Evolutionary conservation across 306 rosid species (phyloP), one percentile per base, ranked within the genome.

Genomic region (Senna tora): DNA sequence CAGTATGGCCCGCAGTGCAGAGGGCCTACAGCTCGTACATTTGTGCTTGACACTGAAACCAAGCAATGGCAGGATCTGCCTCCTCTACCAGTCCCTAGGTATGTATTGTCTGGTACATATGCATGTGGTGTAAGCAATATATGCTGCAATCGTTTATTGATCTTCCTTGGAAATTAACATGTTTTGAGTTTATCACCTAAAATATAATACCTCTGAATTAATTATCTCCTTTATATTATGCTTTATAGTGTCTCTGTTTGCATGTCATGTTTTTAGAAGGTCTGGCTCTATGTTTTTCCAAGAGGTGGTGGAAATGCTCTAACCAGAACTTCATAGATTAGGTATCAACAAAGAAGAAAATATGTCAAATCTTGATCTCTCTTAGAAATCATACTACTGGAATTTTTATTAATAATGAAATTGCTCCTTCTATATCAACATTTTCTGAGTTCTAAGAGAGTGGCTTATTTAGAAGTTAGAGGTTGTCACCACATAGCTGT

Each of bases 1-100:
- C 98, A 93, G 80, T 86, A 83, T 76, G 98, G 98, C 25, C 98
- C 97, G 0, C 98, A 91, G 55, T 93, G 97, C 77, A 85, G 98
- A 83, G 97, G 90, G 71, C 91, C 98, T 21, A 93, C 94, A 1
- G 89, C 96, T 57, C 85, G 6, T 69, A 78, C 87, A 50, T 91
- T 93, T 79, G 97, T 87, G 75, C 90, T 93, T 22, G 97, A 93
- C 73, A 73, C 96, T 28, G 69, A 75, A 75, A 89, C 92, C 38
- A 93, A 76, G 87, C 78, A 86, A 79, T 93, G 98, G 98, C 66
- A 28, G 5, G 84, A 71, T 62, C 80, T 93, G 68, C 97, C 88
- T 32, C 84, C 96, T 59, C 77, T 93, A 75, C 98, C 97, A 1
- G 65, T 78, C 19, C 98, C 97, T 49, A 80, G 98, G 98, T 93